These are phyloP conservation scores for Polytrichum formosum DNA, from an alignment of 225 moss, liverwort and hornwort genomes.

Conservation along the genomic window DNA sequence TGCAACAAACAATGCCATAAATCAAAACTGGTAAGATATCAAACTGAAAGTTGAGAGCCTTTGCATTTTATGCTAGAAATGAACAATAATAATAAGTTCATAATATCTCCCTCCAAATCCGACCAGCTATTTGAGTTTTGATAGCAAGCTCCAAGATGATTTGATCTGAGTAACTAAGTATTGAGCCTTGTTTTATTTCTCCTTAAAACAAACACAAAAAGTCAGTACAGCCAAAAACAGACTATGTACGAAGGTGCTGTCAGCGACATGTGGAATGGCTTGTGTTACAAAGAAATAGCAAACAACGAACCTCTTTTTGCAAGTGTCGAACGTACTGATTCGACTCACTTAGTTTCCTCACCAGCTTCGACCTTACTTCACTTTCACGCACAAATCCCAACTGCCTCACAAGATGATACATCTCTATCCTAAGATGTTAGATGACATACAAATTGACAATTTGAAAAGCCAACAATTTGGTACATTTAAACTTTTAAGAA, in stretches of 20 bases:
- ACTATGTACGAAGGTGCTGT: not conserved
- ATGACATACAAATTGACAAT: not conserved
- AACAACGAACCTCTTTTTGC: conserved; percentile 33
- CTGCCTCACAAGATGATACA: conserved; percentile 48
- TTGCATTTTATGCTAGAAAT: too few species aligned
- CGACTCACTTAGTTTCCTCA: conserved; percentile 52
- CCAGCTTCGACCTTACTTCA: conserved; percentile 38
- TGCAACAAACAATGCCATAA: not conserved
- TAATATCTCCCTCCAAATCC: too few species aligned
- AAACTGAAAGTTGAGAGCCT: too few species aligned
- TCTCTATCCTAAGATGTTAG: conserved; percentile 48
- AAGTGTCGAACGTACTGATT: conserved; percentile 53
- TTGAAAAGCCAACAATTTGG: too few species aligned
- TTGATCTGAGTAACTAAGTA: not conserved
- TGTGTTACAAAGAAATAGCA: not conserved
- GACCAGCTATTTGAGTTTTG: too few species aligned
- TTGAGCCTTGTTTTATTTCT: not conserved
- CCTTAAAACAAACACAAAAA: not conserved
- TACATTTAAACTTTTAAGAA: not conserved
- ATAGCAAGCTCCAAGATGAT: too few species aligned
- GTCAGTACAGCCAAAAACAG: not conserved
- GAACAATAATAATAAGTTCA: too few species aligned
- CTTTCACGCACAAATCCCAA: conserved; percentile 31
- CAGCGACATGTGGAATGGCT: not conserved
- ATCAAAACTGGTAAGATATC: too few species aligned